Percentiles rank a stretch among this genome's conserved stretches.
Conservation (phyloP, 108 stramenopile species). For the Parietichytrium sp. region DNA sequence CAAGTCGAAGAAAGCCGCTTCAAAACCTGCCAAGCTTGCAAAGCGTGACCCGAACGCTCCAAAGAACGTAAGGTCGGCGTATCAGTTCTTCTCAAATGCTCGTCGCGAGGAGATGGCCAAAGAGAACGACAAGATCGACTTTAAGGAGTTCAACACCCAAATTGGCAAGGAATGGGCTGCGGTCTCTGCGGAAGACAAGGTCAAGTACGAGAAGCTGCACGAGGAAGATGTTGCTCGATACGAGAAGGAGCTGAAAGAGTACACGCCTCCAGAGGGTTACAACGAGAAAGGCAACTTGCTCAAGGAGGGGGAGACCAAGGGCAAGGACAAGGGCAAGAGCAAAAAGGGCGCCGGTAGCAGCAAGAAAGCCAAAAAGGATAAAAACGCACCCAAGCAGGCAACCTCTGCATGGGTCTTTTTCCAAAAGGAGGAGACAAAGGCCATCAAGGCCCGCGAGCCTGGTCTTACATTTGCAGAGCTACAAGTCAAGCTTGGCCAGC, state of each 20-base stretch:
- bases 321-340: not conserved
- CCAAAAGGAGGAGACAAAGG: too few relatives aligned
- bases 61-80: not conserved
- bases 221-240: constrained; percentile 69
- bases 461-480: too few relatives aligned
- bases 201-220: constrained; percentile 48
- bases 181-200: constrained; percentile 7
- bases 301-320: not conserved
- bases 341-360: too few relatives aligned
- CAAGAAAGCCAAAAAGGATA: not conserved
- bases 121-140: not conserved
- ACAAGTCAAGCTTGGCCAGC: too few relatives aligned
- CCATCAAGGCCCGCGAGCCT: too few relatives aligned
- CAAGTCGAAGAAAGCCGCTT: not conserved
- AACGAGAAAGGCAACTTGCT: not conserved
- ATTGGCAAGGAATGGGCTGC: not conserved
- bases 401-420: not conserved
- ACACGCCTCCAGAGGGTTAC: not conserved
- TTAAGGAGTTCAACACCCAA: too few relatives aligned
- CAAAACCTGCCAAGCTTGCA: too few relatives aligned
- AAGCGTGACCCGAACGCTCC: constrained; percentile 12
- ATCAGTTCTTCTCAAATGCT: not conserved
- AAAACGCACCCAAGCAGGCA: not conserved
- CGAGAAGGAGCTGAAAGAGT: constrained; percentile 68
- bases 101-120: constrained; percentile 22